Evolutionary conservation across 2,329 filamentous ascomycete species (phyloP), one percentile per base, ranked within the genome.

Genomic region (Colletotrichum sp.): DNA sequence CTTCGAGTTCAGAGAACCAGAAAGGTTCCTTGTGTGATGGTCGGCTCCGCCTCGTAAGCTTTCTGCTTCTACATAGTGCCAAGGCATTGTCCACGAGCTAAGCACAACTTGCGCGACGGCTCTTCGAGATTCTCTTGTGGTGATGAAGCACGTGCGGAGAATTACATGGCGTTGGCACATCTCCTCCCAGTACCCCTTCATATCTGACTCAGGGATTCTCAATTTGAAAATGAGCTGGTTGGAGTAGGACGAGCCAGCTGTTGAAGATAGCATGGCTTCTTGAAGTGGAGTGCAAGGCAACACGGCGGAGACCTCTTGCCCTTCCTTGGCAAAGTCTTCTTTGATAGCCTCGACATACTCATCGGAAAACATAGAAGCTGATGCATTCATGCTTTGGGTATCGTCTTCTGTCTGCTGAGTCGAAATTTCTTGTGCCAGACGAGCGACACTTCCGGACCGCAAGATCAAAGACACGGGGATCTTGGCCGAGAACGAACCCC

Each of bases 251-350:
- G 85, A 84, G 13, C 86, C 82, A 2, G 84, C 84, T 77, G 87
- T 80, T 11, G 91, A 90, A 4, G 92, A 93, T 1, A 98, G 87
- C 95, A 98, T 98, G 1, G 93, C 94, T 85, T 98, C 94, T 82
- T 98, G 96, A 0, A 98, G 86, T 1, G 96, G 94, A 2, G 95
- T 98, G 81, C 96, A 98, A 1, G 96, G 96, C 7, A 96, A 85
- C 11, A 98, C 88, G 2, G 86, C 87, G 34, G 90, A 84, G 4
- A 94, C 86, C 0, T 79, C 61, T 6, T 83, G 82, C 0, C 83
- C 82, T 3, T 82, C 76, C 6, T 75, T 19, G 6, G 78, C 61
- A 71, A 90, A 86, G 3, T 49, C 36, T 22, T 39, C 15, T 30
- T 59, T 69, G 27, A 69, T 13, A 59, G 25, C 30, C 15, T 22